Percentiles rank a stretch among this genome's conserved stretches.
phyloP scores from a whole-genome alignment of 306 rosid genomes.

The Aeschynomene evenia region DNA sequence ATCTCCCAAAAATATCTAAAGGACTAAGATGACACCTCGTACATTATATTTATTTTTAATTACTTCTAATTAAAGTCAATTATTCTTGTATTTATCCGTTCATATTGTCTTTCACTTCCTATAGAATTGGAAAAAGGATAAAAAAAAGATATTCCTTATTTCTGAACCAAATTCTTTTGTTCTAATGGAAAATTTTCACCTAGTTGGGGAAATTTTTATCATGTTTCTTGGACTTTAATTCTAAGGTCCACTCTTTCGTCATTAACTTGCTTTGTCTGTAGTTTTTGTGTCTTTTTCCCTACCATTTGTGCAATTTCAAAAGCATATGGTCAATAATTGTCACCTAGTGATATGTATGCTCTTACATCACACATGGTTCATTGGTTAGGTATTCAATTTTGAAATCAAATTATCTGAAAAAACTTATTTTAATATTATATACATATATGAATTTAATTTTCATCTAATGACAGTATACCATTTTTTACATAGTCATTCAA shows the following conservation, averaged over 20 bases:
- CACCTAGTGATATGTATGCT: not conserved
- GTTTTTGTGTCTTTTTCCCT: not conserved
- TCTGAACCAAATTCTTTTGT: conserved; percentile 4
- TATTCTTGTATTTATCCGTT: conserved; percentile 24
- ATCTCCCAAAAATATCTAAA: conserved; percentile 55
- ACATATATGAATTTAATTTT: too few species aligned
- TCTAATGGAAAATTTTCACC: not conserved
- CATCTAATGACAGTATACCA: too few species aligned
- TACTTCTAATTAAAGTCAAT: conserved; percentile 6
- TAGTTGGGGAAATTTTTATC: not conserved
- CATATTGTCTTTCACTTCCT: conserved; percentile 6
- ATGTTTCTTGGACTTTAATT: not conserved
- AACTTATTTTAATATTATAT: too few species aligned
- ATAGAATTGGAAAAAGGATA: not conserved
- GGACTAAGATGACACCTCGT: not conserved
- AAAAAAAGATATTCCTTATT: not conserved
- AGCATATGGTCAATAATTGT: conserved; percentile 9
- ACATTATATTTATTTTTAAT: conserved; percentile 5
- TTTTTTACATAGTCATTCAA: too few species aligned
- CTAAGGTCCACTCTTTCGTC: not conserved
- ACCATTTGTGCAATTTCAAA: not conserved
- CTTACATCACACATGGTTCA: not conserved
- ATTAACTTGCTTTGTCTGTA: not conserved
- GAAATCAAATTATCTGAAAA: not conserved
- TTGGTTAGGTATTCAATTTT: not conserved